Conservation (phyloP, 2,329 filamentous ascomycete genomes). For the Xylaria sp. region DNA sequence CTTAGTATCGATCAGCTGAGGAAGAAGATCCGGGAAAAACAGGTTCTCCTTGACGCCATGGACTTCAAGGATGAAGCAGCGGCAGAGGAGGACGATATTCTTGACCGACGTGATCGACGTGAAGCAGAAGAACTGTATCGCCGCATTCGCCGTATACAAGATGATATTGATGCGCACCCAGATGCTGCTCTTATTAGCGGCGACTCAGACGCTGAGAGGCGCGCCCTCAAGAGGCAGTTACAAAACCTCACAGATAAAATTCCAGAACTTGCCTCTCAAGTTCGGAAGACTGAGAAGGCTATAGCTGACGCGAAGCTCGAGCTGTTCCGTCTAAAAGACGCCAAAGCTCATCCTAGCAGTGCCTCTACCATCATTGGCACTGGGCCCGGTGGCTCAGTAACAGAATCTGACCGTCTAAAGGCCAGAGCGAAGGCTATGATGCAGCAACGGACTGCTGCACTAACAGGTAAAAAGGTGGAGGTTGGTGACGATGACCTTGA, state of each 20-base stretch:
- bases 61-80: conserved; percentile 94
- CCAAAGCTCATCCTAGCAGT: conserved; percentile 85
- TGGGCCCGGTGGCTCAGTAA: conserved; percentile 86
- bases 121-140: conserved; percentile 95
- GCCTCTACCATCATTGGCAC: conserved; percentile 86
- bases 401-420: conserved; percentile 92
- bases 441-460: conserved; percentile 92
- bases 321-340: conserved; percentile 90
- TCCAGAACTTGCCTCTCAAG: conserved; percentile 89
- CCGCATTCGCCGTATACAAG: conserved; percentile 87
- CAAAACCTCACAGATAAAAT: conserved; percentile 88
- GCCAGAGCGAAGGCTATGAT: conserved; percentile 97
- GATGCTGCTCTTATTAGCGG: conserved; percentile 72
- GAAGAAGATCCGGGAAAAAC: conserved; percentile 93
- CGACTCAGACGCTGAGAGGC: conserved; percentile 87
- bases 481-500: conserved; percentile 73
- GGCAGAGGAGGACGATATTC: conserved; percentile 86
- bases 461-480: conserved; percentile 83
- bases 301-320: conserved; percentile 93
- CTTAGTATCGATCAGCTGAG: conserved; percentile 83
- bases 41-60: conserved; percentile 92
- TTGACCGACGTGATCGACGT: conserved; percentile 87
- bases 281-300: conserved; percentile 86
- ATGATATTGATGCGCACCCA: conserved; percentile 92
- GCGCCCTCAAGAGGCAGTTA: conserved; percentile 85